Evolutionary conservation across 306 rosid species (phyloP).

Genomic region (Comarum palustre): DNA sequence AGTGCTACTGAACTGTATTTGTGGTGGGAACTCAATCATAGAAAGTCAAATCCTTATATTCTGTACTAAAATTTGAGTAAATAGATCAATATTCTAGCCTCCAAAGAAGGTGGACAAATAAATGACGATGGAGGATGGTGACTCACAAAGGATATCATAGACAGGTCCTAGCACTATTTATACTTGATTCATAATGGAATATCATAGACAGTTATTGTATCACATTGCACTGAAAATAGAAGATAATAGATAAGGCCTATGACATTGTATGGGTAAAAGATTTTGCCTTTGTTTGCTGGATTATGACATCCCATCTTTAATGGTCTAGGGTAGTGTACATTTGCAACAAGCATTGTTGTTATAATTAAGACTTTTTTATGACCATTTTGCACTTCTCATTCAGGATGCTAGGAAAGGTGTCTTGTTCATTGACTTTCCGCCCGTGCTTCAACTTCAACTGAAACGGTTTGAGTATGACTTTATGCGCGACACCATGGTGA

Average conservation of each 20-base stretch:
- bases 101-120: no score
- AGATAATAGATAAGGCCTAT: background rate
- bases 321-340: background rate
- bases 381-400: slow-evolving; percentile 7
- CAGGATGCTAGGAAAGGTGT: slow-evolving; percentile 99
- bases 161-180: background rate
- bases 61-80: no score
- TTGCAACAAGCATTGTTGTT: background rate
- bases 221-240: background rate
- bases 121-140: no score
- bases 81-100: no score
- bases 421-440: slow-evolving; percentile 90
- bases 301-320: background rate
- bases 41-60: no score
- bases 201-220: background rate
- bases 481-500: slow-evolving; percentile 96
- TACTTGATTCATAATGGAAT: background rate
- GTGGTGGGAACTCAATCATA: no score
- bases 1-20: no score
- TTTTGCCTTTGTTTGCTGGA: background rate
- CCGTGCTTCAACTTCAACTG: slow-evolving; percentile 96
- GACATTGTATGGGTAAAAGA: background rate
- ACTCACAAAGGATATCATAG: no score
- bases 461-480: slow-evolving; percentile 97
- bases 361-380: background rate